phyloP scores from a whole-genome alignment of 1,139 yeast species.

The Hyphopichia wangnamkhiaoensis region DNA sequence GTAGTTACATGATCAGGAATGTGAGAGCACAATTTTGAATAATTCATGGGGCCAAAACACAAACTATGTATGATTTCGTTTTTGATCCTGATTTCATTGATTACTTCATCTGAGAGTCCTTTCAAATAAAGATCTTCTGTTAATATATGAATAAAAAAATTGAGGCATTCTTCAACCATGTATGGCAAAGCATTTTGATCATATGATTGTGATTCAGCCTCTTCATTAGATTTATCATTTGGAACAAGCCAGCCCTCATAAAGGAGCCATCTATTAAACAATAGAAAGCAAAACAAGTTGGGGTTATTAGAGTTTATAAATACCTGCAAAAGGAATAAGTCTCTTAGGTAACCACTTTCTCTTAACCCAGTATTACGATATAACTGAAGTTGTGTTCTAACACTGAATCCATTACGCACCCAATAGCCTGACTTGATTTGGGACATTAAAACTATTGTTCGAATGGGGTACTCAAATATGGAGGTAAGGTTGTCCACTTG shows the following conservation, averaged over 20 bases:
- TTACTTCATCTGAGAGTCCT: conserved; percentile 51
- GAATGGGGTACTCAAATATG: conserved; percentile 71
- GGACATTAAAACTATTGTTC: conserved; percentile 62
- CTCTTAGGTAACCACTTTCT: conserved; percentile 80
- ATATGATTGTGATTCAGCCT: conserved; percentile 15
- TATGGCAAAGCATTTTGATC: conserved; percentile 51
- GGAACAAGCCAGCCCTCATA: conserved; percentile 45
- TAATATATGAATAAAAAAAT: conserved; percentile 66
- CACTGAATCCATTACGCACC: conserved; percentile 66
- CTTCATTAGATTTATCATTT: conserved; percentile 1
- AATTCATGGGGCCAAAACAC: conserved; percentile 72
- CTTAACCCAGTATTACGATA: conserved; percentile 81
- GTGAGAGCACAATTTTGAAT: conserved; percentile 65
- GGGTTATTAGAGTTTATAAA: conserved; percentile 62
- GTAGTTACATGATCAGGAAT: conserved; percentile 75
- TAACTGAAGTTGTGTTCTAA: conserved; percentile 75
- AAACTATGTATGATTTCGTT: conserved; percentile 78
- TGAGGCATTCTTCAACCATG: conserved; percentile 79
- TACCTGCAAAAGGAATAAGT: conserved; percentile 69
- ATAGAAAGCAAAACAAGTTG: conserved; percentile 54
- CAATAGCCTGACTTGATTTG: conserved; percentile 61
- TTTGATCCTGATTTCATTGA: conserved; percentile 53
- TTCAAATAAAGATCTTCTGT: conserved; percentile 67
- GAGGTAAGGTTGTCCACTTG: conserved; percentile 16
- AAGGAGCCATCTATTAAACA: conserved; percentile 73